Percentiles rank a stretch among this genome's conserved stretches.
Conservation (phyloP, 23 red algal species). For the Gracilaria domingensis region DNA sequence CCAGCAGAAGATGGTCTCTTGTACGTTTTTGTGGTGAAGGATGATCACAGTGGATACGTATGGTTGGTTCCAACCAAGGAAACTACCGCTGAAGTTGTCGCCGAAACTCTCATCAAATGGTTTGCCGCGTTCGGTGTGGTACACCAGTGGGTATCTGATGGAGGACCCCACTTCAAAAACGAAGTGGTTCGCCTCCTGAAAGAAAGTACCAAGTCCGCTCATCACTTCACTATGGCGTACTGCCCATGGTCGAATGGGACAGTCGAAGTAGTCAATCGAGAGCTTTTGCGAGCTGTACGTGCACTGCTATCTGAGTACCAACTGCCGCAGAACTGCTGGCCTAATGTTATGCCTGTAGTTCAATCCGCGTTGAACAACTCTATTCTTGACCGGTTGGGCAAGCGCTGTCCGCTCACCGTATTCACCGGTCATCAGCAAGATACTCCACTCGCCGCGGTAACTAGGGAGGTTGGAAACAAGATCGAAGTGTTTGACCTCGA, state of each 20-base stretch:
- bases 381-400: slow-evolving; percentile 15
- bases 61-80: not conserved
- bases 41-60: slow-evolving; percentile 29
- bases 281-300: not conserved
- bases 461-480: not conserved
- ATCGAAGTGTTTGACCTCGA: not conserved
- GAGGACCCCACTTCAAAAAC: too few relatives aligned
- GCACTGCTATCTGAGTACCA: not conserved
- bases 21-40: slow-evolving; percentile 20
- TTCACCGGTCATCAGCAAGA: slow-evolving; percentile 28
- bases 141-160: not conserved
- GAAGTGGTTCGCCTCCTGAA: too few relatives aligned
- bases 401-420: slow-evolving; percentile 31
- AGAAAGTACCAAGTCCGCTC: too few relatives aligned
- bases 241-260: slow-evolving; percentile 15
- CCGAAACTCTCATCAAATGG: not conserved
- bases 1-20: too few relatives aligned
- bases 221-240: slow-evolving; percentile 15
- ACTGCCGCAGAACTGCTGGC: too few relatives aligned
- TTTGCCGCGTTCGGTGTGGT: not conserved
- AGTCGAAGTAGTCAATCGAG: not conserved
- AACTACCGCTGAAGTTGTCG: not conserved
- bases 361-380: slow-evolving; percentile 38
- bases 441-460: not conserved
- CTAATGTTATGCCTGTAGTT: not conserved